Evolutionary conservation across 2,329 filamentous ascomycete species (phyloP), one percentile per base, ranked within the genome.

Genomic region (Stemphylium lycopersici): DNA sequence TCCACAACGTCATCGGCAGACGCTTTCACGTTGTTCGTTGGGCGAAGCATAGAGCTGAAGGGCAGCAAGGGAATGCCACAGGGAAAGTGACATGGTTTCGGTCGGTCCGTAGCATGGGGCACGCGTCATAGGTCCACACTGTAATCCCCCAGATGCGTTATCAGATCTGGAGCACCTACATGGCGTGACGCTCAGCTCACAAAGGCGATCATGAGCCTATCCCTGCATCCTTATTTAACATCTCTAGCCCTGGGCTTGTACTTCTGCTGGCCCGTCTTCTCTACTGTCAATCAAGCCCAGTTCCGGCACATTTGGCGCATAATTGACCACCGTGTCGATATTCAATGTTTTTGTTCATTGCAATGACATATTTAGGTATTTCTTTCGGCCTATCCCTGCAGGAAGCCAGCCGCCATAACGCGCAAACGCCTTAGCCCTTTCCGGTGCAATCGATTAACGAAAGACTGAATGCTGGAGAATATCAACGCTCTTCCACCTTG

Each of bases 161-260:
- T 52, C 43, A 45, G 43, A 57, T 22, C 34, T 26, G 39, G 41
- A 52, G 46, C 34, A 53, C 36, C 36, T 51, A 13, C 42, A 55
- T 69, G 67, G 66, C 67, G 66, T 70, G 67, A 70, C 48, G 49
- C 64, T 70, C 66, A 61, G 59, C 62, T 59, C 62, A 69, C 37
- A 45, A 10, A 49, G 16, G 36, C 45, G 38, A 54, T 48, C 29
- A 7, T 24, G 2, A 49, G 33, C 48, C 41, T 40, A 49, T 29
- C 52, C 20, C 36, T 32, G 33, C 42, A 38, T 13, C 24, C 2
- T 8, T 15, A 39, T 32, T 18, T 13, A 31, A 38, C 10, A 22
- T 3, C 15, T 16, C 15, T 36, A 37, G 12, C 15, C 8, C 12
- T 13, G 26, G 15, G 16, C 13, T 10, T 41, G 11, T 13, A 15